phyloP scores from a whole-genome alignment of 345 rosid species.

The Gossypioides kirkii region DNA sequence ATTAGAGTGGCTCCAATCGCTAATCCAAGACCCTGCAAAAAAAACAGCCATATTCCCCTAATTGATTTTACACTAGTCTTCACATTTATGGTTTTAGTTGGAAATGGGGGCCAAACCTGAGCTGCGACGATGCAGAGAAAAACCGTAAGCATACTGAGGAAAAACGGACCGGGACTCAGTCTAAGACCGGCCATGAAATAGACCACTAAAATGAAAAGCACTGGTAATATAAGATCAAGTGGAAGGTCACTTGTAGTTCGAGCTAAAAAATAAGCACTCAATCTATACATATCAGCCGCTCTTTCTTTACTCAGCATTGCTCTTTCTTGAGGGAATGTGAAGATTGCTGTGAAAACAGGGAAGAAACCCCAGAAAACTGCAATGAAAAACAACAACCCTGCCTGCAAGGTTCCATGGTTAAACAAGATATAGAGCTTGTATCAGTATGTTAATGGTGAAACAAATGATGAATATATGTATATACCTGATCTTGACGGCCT shows the following conservation, averaged over 20 bases:
- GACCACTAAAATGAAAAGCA: slow-evolving; percentile 77
- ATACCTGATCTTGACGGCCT: slow-evolving; percentile 89
- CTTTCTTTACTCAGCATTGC: slow-evolving; percentile 92
- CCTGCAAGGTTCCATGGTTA: slow-evolving; percentile 38
- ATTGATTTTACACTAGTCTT: background rate
- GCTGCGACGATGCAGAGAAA: slow-evolving; percentile 88
- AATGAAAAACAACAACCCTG: slow-evolving; percentile 89
- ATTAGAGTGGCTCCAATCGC: slow-evolving; percentile 91
- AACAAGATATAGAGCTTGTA: no score
- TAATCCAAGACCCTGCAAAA: slow-evolving; percentile 84
- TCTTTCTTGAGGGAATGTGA: slow-evolving; percentile 95
- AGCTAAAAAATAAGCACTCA: slow-evolving; percentile 91
- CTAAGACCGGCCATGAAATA: slow-evolving; percentile 94
- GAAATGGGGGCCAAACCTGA: slow-evolving; percentile 46
- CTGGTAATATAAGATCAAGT: slow-evolving; percentile 75
- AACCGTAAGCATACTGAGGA: slow-evolving; percentile 70
- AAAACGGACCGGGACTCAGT: slow-evolving; percentile 57
- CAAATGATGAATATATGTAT: background rate
- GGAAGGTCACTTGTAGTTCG: slow-evolving; percentile 97
- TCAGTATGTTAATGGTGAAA: background rate
- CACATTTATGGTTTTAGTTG: background rate
- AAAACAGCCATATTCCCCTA: slow-evolving; percentile 11
- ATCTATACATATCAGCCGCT: slow-evolving; percentile 89
- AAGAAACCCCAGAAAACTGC: slow-evolving; percentile 99
- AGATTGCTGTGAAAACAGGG: slow-evolving; percentile 94